These are phyloP conservation scores for Geosmithia morbida DNA, from an alignment of 2,329 filamentous ascomycete species.

Conservation along the genomic window DNA sequence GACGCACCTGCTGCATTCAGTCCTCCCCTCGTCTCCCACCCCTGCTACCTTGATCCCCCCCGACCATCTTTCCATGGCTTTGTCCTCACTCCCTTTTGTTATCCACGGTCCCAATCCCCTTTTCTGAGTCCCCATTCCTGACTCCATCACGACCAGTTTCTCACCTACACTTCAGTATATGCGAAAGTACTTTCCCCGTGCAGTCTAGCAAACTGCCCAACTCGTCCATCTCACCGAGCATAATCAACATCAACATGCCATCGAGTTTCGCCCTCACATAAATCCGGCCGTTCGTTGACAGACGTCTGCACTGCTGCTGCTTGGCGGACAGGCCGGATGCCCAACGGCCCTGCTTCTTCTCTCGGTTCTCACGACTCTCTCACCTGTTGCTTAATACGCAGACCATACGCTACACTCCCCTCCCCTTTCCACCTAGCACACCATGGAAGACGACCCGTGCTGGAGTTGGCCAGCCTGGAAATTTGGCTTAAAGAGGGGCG, in stretches of 20 bases:
- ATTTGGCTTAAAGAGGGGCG: constrained; percentile 45
- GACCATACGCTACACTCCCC: no score
- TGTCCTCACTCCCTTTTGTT: background rate
- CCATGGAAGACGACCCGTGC: constrained; percentile 41
- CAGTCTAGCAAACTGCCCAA: background rate
- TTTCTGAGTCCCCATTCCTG: background rate
- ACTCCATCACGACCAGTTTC: background rate
- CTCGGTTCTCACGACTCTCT: background rate
- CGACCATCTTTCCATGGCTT: background rate
- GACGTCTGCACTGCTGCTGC: background rate
- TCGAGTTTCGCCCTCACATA: background rate
- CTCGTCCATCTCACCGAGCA: no score
- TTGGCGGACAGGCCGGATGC: background rate
- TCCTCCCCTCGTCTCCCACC: background rate
- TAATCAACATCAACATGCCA: background rate
- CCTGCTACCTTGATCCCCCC: background rate
- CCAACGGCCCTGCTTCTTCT: background rate
- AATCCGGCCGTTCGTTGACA: background rate
- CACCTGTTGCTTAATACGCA: background rate
- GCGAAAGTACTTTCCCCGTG: background rate
- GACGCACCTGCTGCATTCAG: no score
- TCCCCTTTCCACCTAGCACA: constrained; percentile 2
- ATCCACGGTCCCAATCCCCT: background rate
- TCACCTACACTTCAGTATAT: background rate
- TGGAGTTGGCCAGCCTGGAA: constrained; percentile 46